phyloP scores from a whole-genome alignment of 208 protist genomes.

The Trypanosoma cruzi region DNA sequence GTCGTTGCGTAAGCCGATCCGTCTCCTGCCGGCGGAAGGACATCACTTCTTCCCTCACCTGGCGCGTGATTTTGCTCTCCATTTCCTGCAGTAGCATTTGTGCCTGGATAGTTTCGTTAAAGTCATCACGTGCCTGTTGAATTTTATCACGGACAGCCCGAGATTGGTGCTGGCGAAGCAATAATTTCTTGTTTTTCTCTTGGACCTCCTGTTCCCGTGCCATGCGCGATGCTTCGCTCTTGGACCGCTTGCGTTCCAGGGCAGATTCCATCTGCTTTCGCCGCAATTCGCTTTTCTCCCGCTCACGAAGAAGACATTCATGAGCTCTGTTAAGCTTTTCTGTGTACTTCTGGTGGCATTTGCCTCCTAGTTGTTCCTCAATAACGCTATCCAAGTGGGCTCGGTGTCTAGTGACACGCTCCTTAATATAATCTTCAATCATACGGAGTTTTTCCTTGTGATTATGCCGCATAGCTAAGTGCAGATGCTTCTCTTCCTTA shows the following conservation, averaged over 20 bases:
- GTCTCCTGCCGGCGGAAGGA: slow-evolving; percentile 26
- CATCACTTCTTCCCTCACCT: slow-evolving; percentile 15
- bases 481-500: slow-evolving; percentile 2
- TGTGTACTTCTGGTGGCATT: neutral
- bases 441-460: slow-evolving; percentile 4
- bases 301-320: slow-evolving; percentile 8
- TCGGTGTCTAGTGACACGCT: slow-evolving; percentile 10
- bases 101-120: slow-evolving; percentile 10
- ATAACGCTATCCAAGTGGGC: slow-evolving; percentile 17
- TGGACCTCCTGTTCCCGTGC: neutral
- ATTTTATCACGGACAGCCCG: slow-evolving; percentile 5
- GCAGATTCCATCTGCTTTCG: neutral
- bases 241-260: slow-evolving; percentile 5
- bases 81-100: slow-evolving; percentile 21
- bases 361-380: slow-evolving; percentile 5
- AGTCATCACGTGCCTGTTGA: slow-evolving; percentile 7
- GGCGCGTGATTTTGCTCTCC: slow-evolving; percentile 11
- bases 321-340: slow-evolving; percentile 2
- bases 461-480: neutral
- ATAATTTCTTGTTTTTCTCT: neutral
- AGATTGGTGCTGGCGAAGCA: neutral
- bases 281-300: neutral
- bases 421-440: slow-evolving; percentile 15
- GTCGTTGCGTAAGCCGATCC: neutral
- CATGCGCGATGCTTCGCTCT: neutral